phyloP scores from a whole-genome alignment of 345 rosid species.

The Melaleuca alternifolia region DNA sequence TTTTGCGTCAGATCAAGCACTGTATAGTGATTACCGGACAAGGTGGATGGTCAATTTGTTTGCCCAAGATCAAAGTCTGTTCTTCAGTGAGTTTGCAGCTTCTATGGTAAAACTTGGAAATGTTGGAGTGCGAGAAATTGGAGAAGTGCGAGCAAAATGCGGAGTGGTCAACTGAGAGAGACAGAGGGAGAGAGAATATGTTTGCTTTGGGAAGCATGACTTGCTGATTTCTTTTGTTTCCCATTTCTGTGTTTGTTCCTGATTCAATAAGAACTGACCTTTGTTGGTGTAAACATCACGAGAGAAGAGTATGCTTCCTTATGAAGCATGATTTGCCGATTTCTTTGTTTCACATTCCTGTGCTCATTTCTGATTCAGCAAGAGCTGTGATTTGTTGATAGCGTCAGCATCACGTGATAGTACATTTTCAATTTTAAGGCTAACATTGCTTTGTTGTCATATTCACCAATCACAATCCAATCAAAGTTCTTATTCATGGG shows the following conservation, averaged over 20 bases:
- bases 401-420: background rate
- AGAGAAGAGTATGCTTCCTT: background rate
- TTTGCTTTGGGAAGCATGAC: background rate
- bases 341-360: background rate
- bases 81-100: conserved; percentile 54
- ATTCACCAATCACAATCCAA: background rate
- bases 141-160: conserved; percentile 63
- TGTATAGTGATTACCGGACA: conserved; percentile 40
- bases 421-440: background rate
- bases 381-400: background rate
- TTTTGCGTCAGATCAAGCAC: conserved; percentile 56
- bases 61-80: conserved; percentile 46
- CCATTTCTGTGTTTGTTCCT: background rate
- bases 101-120: conserved; percentile 75
- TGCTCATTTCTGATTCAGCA: background rate
- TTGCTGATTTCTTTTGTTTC: background rate
- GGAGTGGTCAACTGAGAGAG: conserved; percentile 27
- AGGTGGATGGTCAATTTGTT: conserved; percentile 50
- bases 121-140: conserved; percentile 43
- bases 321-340: background rate
- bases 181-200: background rate
- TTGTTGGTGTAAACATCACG: background rate
- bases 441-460: background rate
- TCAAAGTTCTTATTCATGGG: background rate
- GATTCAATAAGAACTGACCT: background rate